A percentile compares a stretch with the other conserved stretches of the same genome.
Evolutionary conservation across 2,329 filamentous ascomycete species (phyloP).

Genomic region (Trichoderma harzianum): DNA sequence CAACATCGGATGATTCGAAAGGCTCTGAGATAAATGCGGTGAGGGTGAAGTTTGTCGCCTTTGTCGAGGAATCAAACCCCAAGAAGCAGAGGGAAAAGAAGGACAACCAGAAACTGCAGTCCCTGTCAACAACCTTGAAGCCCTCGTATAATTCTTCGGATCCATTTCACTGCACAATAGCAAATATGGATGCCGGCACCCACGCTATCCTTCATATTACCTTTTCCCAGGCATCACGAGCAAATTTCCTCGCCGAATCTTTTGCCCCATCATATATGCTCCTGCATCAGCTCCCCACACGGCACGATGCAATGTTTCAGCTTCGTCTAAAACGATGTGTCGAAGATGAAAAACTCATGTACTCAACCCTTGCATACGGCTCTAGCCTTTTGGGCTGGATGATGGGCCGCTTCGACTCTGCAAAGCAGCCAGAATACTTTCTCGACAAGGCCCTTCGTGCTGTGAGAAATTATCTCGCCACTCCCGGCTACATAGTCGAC

Average conservation of each 20-base stretch:
- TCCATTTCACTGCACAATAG: not conserved
- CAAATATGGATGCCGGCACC: not conserved
- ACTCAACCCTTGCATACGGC: conserved; percentile 1
- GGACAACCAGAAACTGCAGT: not conserved
- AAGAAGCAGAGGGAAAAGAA: not conserved
- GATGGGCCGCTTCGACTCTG: not conserved
- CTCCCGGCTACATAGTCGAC: not conserved
- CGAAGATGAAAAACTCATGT: conserved; percentile 1
- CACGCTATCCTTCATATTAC: not conserved
- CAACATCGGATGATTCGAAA: not conserved
- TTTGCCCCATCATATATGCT: not conserved
- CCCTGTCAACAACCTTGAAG: not conserved
- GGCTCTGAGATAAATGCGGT: not conserved
- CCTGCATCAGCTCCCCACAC: not conserved
- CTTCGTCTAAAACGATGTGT: not conserved
- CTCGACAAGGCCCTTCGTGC: not conserved
- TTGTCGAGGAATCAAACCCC: not conserved
- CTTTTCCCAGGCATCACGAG: not conserved
- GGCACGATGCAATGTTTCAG: not conserved
- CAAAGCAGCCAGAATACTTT: not conserved
- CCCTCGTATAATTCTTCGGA: not conserved
- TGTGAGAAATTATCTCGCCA: not conserved
- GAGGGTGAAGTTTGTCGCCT: not conserved
- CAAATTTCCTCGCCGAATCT: not conserved
- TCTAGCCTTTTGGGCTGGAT: not conserved